Conservation (phyloP, 1,284 basidiomycete species). For the Cutaneotrichosporon sp. region DNA sequence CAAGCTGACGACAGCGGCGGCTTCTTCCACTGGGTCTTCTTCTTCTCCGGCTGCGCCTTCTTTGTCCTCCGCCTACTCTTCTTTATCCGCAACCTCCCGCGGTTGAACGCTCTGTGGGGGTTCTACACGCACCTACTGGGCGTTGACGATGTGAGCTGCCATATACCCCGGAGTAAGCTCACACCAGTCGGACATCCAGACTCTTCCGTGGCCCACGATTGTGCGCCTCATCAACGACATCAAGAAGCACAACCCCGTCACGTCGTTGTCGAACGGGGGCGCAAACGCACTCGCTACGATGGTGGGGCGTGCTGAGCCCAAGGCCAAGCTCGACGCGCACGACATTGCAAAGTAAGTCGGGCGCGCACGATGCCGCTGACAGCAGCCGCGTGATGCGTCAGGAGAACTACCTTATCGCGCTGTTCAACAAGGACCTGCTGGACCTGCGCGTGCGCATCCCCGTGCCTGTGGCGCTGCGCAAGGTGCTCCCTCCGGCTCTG, state of each 20-base stretch:
- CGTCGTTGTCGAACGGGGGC: slow-evolving; percentile 58
- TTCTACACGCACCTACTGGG: slow-evolving; percentile 63
- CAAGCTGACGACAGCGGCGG: slow-evolving; percentile 18
- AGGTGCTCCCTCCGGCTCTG: slow-evolving; percentile 28
- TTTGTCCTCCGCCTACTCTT: slow-evolving; percentile 59
- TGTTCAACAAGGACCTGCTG: slow-evolving; percentile 94
- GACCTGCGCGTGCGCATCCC: slow-evolving; percentile 71
- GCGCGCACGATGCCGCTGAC: background rate
- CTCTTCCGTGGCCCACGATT: slow-evolving; percentile 92
- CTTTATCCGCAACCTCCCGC: slow-evolving; percentile 56
- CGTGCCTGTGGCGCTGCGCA: slow-evolving; percentile 53
- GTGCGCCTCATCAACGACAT: slow-evolving; percentile 82
- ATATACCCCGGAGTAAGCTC: background rate
- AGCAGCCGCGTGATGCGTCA: slow-evolving; percentile 80
- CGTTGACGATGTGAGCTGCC: slow-evolving; percentile 53
- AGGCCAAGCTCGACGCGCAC: slow-evolving; percentile 82
- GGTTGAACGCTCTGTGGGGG: slow-evolving; percentile 83
- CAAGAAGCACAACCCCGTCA: slow-evolving; percentile 82
- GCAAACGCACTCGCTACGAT: slow-evolving; percentile 46
- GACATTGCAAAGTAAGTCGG: slow-evolving; percentile 54
- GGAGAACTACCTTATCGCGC: slow-evolving; percentile 94
- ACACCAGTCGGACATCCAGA: slow-evolving; percentile 88
- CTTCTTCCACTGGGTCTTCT: slow-evolving; percentile 57
- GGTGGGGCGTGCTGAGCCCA: slow-evolving; percentile 38
- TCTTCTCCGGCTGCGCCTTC: slow-evolving; percentile 70